Conservation (phyloP, 2,329 filamentous ascomycete species). For the Colletotrichum euphorbiae region DNA sequence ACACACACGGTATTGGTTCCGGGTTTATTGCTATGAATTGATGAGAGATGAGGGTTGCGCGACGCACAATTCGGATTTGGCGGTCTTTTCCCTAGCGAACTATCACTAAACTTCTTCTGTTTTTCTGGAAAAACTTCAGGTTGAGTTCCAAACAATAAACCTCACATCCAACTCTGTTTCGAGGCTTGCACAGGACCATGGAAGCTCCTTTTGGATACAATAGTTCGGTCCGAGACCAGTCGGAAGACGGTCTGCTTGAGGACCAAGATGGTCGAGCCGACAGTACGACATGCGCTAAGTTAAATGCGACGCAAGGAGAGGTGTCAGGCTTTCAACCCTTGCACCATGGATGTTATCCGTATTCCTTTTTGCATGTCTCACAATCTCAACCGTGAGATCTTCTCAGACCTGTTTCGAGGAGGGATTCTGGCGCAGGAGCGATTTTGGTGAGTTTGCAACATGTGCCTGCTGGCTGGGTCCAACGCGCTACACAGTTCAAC, state of each 20-base stretch:
- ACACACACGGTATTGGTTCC: no score
- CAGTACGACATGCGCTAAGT: not conserved
- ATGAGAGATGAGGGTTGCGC: no score
- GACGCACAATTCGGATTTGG: no score
- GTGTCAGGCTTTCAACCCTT: not conserved
- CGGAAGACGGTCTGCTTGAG: not conserved
- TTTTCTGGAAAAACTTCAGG: no score
- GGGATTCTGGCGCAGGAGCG: not conserved
- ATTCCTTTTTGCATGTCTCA: not conserved
- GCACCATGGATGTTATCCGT: not conserved
- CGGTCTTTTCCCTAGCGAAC: no score
- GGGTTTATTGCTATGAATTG: no score
- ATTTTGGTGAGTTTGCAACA: conserved; percentile 1
- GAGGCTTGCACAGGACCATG: no score
- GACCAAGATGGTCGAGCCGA: not conserved
- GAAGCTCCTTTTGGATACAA: not conserved
- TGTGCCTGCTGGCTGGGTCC: no score
- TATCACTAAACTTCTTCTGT: no score
- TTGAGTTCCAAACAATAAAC: no score
- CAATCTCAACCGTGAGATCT: not conserved
- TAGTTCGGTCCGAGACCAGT: not conserved
- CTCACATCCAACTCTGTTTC: no score
- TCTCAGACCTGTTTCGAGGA: not conserved
- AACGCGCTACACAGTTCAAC: no score
- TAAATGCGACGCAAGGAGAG: not conserved